Conservation (phyloP, 208 protist genomes). For the Trichomonas vaginalis region DNA sequence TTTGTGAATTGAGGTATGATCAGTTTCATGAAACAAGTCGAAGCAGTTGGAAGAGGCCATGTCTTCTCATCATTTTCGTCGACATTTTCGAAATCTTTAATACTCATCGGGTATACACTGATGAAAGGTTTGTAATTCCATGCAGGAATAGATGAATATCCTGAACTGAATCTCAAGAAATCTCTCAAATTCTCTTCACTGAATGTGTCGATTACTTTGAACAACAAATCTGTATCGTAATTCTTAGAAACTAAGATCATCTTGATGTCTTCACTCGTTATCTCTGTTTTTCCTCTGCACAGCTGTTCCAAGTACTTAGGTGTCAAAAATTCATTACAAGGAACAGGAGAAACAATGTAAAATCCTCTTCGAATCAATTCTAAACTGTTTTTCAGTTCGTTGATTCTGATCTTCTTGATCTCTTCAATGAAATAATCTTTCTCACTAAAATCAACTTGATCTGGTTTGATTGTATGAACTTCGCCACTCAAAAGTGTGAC, state of each 20-base stretch:
- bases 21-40: too few relatives aligned
- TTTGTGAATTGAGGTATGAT: too few relatives aligned
- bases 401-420: background rate
- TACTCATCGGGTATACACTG: background rate
- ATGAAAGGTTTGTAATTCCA: background rate
- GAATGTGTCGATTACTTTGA: background rate
- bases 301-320: background rate
- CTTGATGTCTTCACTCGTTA: background rate
- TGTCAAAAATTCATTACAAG: background rate
- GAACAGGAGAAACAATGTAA: background rate
- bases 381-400: background rate
- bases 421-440: background rate
- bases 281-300: background rate
- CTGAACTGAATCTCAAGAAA: background rate
- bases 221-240: background rate
- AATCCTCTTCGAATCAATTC: background rate
- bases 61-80: too few relatives aligned
- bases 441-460: background rate
- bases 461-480: background rate
- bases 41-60: too few relatives aligned
- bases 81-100: too few relatives aligned
- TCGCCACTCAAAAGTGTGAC: background rate
- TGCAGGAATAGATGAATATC: background rate
- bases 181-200: background rate
- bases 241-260: background rate